phyloP scores from a whole-genome alignment of 129 eudicot species.

The Lactuca saligna region DNA sequence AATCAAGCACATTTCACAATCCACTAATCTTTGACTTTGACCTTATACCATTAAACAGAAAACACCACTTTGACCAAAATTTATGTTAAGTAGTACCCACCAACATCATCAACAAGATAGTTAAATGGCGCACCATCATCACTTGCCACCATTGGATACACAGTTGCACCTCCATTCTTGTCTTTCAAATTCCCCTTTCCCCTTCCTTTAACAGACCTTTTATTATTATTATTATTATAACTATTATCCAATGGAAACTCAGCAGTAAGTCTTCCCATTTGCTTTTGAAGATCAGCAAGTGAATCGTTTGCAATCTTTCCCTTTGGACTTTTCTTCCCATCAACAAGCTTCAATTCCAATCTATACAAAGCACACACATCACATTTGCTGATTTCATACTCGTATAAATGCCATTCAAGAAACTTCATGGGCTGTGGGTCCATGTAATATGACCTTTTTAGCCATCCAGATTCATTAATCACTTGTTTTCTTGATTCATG shows the following conservation, averaged over 20 bases:
- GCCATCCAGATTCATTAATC: conserved; percentile 74
- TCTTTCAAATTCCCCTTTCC: conserved; percentile 50
- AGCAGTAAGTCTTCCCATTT: conserved; percentile 73
- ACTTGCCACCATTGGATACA: conserved; percentile 31
- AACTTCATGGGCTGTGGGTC: conserved; percentile 88
- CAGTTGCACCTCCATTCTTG: conserved; percentile 27
- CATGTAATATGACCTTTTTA: conserved; percentile 94
- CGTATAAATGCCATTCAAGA: conserved; percentile 87
- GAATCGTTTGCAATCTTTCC: conserved; percentile 68
- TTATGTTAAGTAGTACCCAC: conserved; percentile 61
- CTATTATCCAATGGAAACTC: conserved; percentile 53
- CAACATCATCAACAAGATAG: conserved; percentile 62
- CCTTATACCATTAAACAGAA: conserved; percentile 21
- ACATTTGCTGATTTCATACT: conserved; percentile 73
- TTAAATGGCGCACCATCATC: conserved; percentile 47
- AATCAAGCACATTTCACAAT: conserved; percentile 41
- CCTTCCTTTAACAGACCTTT: conserved; percentile 39
- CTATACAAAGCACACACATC: conserved; percentile 78
- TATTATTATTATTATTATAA: conserved; percentile 35
- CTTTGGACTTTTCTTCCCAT: conserved; percentile 66
- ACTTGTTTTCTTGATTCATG: conserved; percentile 93
- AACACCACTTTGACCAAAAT: conserved; percentile 5
- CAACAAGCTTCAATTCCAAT: conserved; percentile 78
- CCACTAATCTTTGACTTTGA: conserved; percentile 10
- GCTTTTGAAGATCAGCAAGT: conserved; percentile 78